Base-by-base conservation (phyloP, 805 yeast genomes). In the Teunomyces stri region DNA sequence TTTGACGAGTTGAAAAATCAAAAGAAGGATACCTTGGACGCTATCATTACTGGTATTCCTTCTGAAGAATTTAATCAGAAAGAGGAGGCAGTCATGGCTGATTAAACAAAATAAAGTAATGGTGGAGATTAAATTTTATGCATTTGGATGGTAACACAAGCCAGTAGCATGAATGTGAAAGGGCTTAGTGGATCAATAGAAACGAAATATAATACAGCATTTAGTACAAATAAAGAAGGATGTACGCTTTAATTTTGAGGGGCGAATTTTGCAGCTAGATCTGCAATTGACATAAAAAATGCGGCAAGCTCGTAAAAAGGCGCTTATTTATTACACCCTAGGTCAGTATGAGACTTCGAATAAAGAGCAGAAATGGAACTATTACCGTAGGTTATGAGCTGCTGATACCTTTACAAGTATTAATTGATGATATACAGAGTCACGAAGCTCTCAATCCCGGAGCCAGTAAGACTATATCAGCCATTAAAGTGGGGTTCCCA, bases 401-500 rank as follows among this genome's bases (percentile, higher is more conserved):
- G 15, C 40, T 22, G 40, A n/a, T 21, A 11, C 20, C 40, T 21
- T n/a, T 37, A 6, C 12, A 22, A 21, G 28, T n/a, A 37, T 37
- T 37, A 3, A 22, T 37, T 37, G 18, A 21, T 6, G 40, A 37
- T 12, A 22, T 37, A 6, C 29, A 12, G 29, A 22, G n/a, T 6
- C n/a, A 20, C 13, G 20, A 2, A 4, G 11, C 15, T 6, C 20
- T 37, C 13, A 37, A 37, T 37, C 40, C 40, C 6, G 29, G 16
- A 20, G 29, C 29, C 4, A 25, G 16, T 2, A 40, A 27, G 7
- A n/a, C 12, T 5, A 47, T 62, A 2, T 16, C 30, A 4, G 45
- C 51, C 9, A 60, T 84, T 44, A 76, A 77, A 50, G 63, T 55
- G 40, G 90, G 91, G 2, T 85, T 76, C 57, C 92, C 91, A 0